phyloP scores from a whole-genome alignment of 345 rosid genomes.

The Citrus glauca region DNA sequence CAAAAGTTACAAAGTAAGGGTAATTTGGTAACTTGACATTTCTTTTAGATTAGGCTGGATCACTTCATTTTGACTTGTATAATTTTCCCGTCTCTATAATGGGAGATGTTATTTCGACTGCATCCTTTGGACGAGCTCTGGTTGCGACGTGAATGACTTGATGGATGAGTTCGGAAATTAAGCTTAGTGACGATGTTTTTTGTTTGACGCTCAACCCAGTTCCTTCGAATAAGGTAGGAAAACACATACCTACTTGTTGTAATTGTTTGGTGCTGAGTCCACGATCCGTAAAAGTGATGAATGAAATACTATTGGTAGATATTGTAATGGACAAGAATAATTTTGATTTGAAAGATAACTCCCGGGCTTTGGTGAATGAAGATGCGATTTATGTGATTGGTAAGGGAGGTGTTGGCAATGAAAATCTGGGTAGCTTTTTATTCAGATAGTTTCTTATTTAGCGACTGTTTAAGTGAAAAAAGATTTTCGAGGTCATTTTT shows the following conservation, averaged over 20 bases:
- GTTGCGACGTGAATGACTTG: conserved; percentile 15
- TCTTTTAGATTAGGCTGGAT: too few relatives aligned
- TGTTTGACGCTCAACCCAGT: neutral
- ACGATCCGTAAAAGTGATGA: neutral
- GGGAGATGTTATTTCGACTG: too few relatives aligned
- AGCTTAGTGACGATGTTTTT: neutral
- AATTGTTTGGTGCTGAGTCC: neutral
- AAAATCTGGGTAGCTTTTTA: too few relatives aligned
- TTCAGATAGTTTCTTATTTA: too few relatives aligned
- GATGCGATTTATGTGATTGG: conserved; percentile 13
- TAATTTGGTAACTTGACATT: too few relatives aligned
- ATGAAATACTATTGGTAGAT: neutral
- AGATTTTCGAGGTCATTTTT: too few relatives aligned
- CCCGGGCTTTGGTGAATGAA: conserved; percentile 9
- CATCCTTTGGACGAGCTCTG: neutral
- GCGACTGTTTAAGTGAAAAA: too few relatives aligned
- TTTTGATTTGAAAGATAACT: neutral
- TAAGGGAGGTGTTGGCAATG: conserved; percentile 19
- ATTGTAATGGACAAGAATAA: neutral
- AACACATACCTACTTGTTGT: neutral
- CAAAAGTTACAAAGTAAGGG: too few relatives aligned
- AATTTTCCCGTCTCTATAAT: too few relatives aligned
- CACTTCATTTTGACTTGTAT: too few relatives aligned
- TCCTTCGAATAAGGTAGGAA: neutral
- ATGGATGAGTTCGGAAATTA: conserved; percentile 13